phyloP scores from a whole-genome alignment of 768 basidiomycete genomes.

The Lactifluus hygrophoroides region DNA sequence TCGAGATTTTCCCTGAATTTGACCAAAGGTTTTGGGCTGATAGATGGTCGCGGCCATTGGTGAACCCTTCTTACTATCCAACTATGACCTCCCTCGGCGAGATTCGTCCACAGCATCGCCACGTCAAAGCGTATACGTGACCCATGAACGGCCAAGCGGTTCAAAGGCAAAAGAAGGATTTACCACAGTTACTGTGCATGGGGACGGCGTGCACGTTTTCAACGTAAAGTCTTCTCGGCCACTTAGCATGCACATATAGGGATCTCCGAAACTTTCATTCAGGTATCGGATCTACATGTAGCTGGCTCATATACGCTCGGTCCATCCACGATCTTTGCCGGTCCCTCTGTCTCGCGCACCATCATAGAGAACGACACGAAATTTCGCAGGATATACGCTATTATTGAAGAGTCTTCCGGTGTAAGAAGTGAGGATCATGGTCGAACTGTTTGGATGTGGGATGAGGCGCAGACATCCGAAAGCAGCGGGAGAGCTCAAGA shows the following conservation, averaged over 20 bases:
- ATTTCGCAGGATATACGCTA: constrained; percentile 16
- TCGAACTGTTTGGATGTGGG: constrained; percentile 19
- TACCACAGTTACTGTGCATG: constrained; percentile 61
- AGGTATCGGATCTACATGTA: constrained; percentile 17
- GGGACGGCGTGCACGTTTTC: constrained; percentile 66
- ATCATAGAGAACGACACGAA: constrained; percentile 3
- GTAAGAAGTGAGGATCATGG: constrained; percentile 8
- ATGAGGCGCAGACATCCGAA: constrained; percentile 25
- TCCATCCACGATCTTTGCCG: constrained; percentile 19
- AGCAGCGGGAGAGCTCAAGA: constrained; percentile 32
- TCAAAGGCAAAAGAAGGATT: constrained; percentile 37
- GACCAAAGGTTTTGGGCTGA: background rate
- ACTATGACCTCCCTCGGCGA: constrained; percentile 11
- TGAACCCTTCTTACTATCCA: constrained; percentile 18
- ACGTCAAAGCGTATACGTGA: constrained; percentile 27
- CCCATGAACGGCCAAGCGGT: constrained; percentile 27
- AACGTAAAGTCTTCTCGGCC: constrained; percentile 42
- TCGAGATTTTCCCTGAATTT: background rate
- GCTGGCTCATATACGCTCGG: constrained; percentile 16
- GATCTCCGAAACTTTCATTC: background rate
- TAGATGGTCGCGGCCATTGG: constrained; percentile 15
- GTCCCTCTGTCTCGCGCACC: constrained; percentile 18
- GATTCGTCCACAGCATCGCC: background rate
- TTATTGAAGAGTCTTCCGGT: constrained; percentile 2
- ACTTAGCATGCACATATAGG: background rate